These are phyloP conservation scores for Leccinum pallidistipes DNA, from an alignment of 1,284 basidiomycete species.

Conservation along the genomic window DNA sequence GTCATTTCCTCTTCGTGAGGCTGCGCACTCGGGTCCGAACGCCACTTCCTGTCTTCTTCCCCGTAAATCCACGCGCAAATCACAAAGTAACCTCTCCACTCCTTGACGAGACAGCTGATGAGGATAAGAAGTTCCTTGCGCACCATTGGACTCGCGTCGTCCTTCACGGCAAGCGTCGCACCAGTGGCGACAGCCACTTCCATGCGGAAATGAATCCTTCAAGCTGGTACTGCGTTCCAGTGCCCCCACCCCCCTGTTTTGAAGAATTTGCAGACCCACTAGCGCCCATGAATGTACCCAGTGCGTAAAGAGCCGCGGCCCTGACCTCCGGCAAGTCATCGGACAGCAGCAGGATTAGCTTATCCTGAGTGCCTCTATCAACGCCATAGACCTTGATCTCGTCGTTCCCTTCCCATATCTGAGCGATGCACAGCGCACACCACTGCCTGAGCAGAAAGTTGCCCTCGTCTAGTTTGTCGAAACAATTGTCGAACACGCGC, in stretches of 20 bases:
- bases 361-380: slow-evolving; percentile 81
- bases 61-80: slow-evolving; percentile 96
- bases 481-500: slow-evolving; percentile 88
- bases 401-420: slow-evolving; percentile 94
- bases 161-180: slow-evolving; percentile 79
- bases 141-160: slow-evolving; percentile 95
- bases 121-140: slow-evolving; percentile 93
- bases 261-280: slow-evolving; percentile 70
- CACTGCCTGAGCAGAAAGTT: slow-evolving; percentile 95
- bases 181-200: slow-evolving; percentile 79
- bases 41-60: slow-evolving; percentile 78
- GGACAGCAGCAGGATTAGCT: slow-evolving; percentile 78
- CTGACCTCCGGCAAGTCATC: slow-evolving; percentile 95
- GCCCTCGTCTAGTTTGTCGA: slow-evolving; percentile 82
- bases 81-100: slow-evolving; percentile 96
- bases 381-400: slow-evolving; percentile 89
- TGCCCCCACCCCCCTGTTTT: slow-evolving; percentile 80
- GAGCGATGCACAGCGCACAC: slow-evolving; percentile 91
- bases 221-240: slow-evolving; percentile 80
- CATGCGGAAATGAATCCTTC: slow-evolving; percentile 80
- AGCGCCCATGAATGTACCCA: slow-evolving; percentile 93
- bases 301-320: slow-evolving; percentile 87
- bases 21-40: slow-evolving; percentile 33
- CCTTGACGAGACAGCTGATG: slow-evolving; percentile 90
- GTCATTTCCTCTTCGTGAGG: slow-evolving; percentile 65